Evolutionary conservation across 257 asterid genomes (phyloP).

Genomic region (Rhazya stricta): DNA sequence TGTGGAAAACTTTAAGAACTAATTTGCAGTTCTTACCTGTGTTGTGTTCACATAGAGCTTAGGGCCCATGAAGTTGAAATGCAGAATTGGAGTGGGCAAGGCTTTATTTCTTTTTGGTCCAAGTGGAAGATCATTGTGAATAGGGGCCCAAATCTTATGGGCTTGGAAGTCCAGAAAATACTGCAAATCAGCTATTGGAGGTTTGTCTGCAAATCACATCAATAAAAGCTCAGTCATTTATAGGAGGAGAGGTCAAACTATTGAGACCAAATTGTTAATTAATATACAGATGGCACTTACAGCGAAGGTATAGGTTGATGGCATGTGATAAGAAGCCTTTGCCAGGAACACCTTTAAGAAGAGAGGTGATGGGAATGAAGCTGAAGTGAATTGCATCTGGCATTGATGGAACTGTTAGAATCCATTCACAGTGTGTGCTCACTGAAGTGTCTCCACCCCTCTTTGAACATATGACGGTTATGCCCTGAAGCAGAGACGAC

Average conservation of each 20-base stretch:
- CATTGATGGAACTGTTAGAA: conserved; percentile 58
- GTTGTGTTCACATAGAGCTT: conserved; percentile 63
- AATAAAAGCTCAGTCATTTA: too few relatives aligned
- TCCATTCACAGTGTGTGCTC: conserved; percentile 72
- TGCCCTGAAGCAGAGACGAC: conserved; percentile 45
- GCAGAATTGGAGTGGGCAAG: conserved; percentile 42
- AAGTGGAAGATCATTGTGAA: conserved; percentile 68
- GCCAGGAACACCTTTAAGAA: conserved; percentile 73
- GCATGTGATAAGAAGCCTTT: conserved; percentile 90
- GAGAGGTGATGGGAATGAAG: conserved; percentile 83
- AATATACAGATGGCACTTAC: conserved; percentile 32
- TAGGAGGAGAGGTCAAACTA: background rate
- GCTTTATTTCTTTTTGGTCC: conserved; percentile 53
- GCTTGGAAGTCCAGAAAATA: conserved; percentile 81
- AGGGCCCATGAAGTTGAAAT: conserved; percentile 63
- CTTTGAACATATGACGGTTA: conserved; percentile 70
- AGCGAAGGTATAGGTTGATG: conserved; percentile 83
- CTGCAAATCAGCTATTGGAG: conserved; percentile 71
- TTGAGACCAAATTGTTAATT: background rate
- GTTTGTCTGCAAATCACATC: conserved; percentile 54
- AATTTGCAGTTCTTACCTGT: conserved; percentile 35
- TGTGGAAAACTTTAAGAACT: too few relatives aligned
- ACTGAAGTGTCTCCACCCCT: conserved; percentile 69
- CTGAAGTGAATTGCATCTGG: conserved; percentile 71
- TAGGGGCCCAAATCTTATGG: conserved; percentile 81